Percentiles rank a stretch among this genome's conserved stretches.
These are phyloP conservation scores for Salix caprea DNA, from an alignment of 345 rosid genomes.

Conservation along the genomic window DNA sequence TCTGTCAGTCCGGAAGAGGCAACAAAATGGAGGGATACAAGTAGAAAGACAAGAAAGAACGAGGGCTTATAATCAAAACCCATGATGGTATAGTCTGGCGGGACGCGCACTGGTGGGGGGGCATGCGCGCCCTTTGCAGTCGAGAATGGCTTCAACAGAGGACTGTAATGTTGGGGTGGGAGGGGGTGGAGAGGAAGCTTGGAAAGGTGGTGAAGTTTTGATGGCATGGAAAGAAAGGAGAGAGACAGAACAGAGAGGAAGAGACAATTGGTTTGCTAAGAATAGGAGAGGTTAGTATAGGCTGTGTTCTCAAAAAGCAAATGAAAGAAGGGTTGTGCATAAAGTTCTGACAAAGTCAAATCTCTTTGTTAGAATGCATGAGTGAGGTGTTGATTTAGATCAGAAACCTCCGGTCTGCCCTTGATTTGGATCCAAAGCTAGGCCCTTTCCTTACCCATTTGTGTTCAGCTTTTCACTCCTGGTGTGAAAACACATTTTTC, in stretches of 20 bases:
- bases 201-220: slow-evolving; percentile 14
- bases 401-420: slow-evolving; percentile 30
- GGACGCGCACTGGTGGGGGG: slow-evolving; percentile 52
- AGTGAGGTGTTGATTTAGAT: neutral
- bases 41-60: neutral
- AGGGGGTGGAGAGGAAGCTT: slow-evolving; percentile 3
- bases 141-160: slow-evolving; percentile 28
- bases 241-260: neutral
- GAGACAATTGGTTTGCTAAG: slow-evolving; percentile 17
- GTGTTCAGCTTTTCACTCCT: neutral
- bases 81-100: slow-evolving; percentile 17
- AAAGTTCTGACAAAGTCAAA: slow-evolving; percentile 16
- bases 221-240: slow-evolving; percentile 20
- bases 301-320: neutral
- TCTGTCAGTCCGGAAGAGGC: slow-evolving; percentile 34
- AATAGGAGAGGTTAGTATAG: slow-evolving; percentile 18
- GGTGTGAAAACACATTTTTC: neutral
- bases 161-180: neutral
- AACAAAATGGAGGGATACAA: slow-evolving; percentile 6
- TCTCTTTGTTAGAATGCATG: neutral
- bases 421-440: slow-evolving; percentile 8
- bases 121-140: slow-evolving; percentile 58
- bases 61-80: neutral
- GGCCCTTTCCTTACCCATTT: neutral
- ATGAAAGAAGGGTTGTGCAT: neutral